phyloP scores from a whole-genome alignment of 768 basidiomycete species.

The Auricularia auricula-judae region DNA sequence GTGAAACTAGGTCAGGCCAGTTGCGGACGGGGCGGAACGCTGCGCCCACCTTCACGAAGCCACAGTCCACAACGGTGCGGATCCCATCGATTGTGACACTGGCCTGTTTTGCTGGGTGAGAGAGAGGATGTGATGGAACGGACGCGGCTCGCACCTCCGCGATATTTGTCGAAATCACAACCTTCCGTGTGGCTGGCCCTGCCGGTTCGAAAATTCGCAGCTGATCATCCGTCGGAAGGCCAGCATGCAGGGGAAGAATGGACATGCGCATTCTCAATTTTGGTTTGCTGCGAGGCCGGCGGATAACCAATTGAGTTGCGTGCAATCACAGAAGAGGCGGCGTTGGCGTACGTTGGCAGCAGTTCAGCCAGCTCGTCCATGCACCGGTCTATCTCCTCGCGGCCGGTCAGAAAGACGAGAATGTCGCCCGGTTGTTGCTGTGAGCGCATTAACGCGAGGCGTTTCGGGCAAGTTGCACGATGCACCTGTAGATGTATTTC shows the following conservation, averaged over 20 bases:
- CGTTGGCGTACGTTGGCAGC: slow-evolving; percentile 47
- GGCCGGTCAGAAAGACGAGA: slow-evolving; percentile 85
- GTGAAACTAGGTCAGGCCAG: background rate
- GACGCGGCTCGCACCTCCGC: slow-evolving; percentile 53
- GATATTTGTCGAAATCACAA: slow-evolving; percentile 90
- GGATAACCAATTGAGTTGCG: background rate
- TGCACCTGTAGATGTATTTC: slow-evolving; percentile 63
- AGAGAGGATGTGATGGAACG: background rate
- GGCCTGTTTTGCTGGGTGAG: slow-evolving; percentile 38
- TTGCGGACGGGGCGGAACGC: background rate
- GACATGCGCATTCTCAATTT: slow-evolving; percentile 39
- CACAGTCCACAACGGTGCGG: slow-evolving; percentile 86
- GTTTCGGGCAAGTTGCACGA: background rate
- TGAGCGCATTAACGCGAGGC: background rate
- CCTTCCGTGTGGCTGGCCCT: slow-evolving; percentile 70
- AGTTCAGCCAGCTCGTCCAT: slow-evolving; percentile 72
- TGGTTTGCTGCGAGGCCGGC: slow-evolving; percentile 40
- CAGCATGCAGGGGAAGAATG: slow-evolving; percentile 78
- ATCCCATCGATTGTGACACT: slow-evolving; percentile 96
- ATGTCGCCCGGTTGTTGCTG: slow-evolving; percentile 84
- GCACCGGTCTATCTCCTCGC: slow-evolving; percentile 92
- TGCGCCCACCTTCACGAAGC: slow-evolving; percentile 79
- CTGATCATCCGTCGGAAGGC: slow-evolving; percentile 81
- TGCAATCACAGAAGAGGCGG: no score
- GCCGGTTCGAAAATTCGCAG: slow-evolving; percentile 72